These are phyloP conservation scores for Vigna reflexopilosa DNA, from an alignment of 306 rosid species.

Conservation along the genomic window DNA sequence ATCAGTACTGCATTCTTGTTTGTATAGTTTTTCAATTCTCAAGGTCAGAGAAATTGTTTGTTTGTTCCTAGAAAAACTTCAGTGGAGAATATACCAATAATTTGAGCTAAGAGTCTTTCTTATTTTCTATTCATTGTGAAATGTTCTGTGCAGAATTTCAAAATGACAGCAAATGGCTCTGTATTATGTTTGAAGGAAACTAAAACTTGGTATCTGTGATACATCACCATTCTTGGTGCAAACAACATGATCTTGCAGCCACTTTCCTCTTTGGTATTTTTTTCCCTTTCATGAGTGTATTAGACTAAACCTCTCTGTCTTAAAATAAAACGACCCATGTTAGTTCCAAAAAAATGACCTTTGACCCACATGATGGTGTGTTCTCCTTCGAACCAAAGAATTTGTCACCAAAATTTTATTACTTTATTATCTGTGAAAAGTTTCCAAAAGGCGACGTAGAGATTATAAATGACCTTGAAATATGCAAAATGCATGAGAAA, in stretches of 20 bases:
- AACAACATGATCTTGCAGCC: constrained; percentile 25
- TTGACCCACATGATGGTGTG: constrained; percentile 49
- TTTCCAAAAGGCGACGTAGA: constrained; percentile 7
- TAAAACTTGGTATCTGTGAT: neutral
- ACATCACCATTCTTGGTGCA: constrained; percentile 29
- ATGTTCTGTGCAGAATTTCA: neutral
- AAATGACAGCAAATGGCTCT: neutral
- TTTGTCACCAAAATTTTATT: constrained; percentile 38
- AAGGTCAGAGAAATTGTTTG: constrained; percentile 28
- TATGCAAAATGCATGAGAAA: constrained; percentile 5
- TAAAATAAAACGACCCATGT: constrained; percentile 32
- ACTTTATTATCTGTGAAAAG: constrained; percentile 3
- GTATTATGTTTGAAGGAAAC: constrained; percentile 7
- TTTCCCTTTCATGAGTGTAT: constrained; percentile 25
- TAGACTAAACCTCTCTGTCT: constrained; percentile 17
- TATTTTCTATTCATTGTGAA: neutral
- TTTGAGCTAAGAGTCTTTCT: neutral
- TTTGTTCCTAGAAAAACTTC: constrained; percentile 1
- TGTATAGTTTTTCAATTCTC: constrained; percentile 1
- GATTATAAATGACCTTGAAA: constrained; percentile 18
- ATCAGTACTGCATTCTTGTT: neutral
- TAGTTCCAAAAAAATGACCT: constrained; percentile 44
- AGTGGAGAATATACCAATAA: neutral
- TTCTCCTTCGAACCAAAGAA: constrained; percentile 31
- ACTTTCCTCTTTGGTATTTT: neutral